phyloP scores from a whole-genome alignment of 129 eudicot species.

The Tagetes erecta region DNA sequence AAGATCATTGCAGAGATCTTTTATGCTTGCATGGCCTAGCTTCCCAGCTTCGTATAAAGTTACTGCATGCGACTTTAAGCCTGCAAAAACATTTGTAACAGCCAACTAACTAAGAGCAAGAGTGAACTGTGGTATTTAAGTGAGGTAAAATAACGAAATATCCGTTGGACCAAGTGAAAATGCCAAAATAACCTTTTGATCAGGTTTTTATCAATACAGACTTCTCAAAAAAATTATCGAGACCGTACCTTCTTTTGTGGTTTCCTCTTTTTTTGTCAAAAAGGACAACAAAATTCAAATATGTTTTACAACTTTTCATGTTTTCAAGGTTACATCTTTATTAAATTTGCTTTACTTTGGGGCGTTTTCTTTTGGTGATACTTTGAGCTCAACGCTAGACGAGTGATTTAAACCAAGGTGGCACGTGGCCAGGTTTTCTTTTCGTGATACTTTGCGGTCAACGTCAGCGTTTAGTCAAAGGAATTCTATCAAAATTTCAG shows the following conservation, averaged over 20 bases:
- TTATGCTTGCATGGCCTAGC: constrained; percentile 88
- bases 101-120: constrained; percentile 27
- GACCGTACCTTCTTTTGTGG: not conserved
- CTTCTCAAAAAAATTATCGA: not conserved
- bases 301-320: not conserved
- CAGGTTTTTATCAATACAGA: not conserved
- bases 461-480: no score
- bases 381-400: not conserved
- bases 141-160: not conserved
- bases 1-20: constrained; percentile 91
- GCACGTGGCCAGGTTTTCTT: not conserved
- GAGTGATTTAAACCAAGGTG: not conserved
- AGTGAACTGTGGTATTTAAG: constrained; percentile 11
- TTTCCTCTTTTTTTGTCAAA: not conserved
- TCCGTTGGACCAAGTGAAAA: not conserved
- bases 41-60: constrained; percentile 97
- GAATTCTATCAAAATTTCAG: no score
- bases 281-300: not conserved
- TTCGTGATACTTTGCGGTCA: no score
- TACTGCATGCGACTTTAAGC: constrained; percentile 96
- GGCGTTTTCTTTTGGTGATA: not conserved
- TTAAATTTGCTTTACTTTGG: no score
- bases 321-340: not conserved
- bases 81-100: constrained; percentile 43
- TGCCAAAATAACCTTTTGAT: not conserved